These are phyloP conservation scores for Melocanna baccifera DNA, from an alignment of 176 grass and related monocot species.

Conservation along the genomic window DNA sequence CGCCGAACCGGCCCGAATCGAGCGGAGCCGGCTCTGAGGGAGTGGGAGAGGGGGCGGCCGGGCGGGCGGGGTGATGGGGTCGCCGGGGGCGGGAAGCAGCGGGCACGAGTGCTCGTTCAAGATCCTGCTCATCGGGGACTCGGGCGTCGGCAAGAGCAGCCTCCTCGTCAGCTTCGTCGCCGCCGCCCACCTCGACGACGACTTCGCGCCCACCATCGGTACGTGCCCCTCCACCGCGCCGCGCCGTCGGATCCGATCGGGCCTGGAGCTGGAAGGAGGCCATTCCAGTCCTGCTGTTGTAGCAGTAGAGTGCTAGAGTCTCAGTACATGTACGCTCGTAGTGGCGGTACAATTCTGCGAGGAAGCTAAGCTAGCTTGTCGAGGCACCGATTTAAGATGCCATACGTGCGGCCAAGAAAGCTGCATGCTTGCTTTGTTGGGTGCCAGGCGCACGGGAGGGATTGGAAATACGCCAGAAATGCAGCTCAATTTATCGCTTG, in stretches of 20 bases:
- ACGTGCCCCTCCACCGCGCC: not conserved
- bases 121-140: conserved; percentile 90
- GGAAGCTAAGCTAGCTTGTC: not conserved
- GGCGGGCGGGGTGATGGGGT: conserved; percentile 21
- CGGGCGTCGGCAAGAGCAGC: conserved; percentile 94
- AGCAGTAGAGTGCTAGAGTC: not conserved
- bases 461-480: not conserved
- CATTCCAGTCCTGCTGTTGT: not conserved
- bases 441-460: not conserved
- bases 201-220: conserved; percentile 86
- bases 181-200: conserved; percentile 44
- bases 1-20: not conserved
- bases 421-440: not conserved
- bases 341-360: not conserved
- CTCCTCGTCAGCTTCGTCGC: conserved; percentile 87
- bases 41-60: not conserved
- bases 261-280: not conserved
- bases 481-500: conserved; percentile 13
- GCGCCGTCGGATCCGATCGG: not conserved
- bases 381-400: not conserved
- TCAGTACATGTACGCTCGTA: not conserved
- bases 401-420: not conserved
- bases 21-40: not conserved
- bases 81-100: conserved; percentile 30
- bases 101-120: conserved; percentile 89